phyloP scores from a whole-genome alignment of 176 grass and related monocot species.

The Typha latifolia region DNA sequence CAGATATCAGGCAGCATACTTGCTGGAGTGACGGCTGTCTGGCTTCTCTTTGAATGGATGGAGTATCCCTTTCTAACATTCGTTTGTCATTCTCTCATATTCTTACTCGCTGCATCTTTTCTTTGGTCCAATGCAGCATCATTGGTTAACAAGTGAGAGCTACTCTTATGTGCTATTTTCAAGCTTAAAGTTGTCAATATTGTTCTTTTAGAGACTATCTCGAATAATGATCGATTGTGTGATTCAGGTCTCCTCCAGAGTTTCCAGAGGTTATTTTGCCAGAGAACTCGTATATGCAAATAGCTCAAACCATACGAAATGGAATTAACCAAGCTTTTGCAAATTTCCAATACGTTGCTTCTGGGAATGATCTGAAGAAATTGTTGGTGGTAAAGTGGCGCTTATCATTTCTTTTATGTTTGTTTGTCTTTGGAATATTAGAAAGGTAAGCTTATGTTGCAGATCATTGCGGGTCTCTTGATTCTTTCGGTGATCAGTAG shows the following conservation, averaged over 20 bases:
- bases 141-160: conserved; percentile 46
- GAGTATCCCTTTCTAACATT: conserved; percentile 91
- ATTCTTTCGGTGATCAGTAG: too few relatives aligned
- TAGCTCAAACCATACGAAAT: conserved; percentile 38
- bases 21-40: conserved; percentile 47
- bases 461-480: too few relatives aligned
- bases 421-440: too few relatives aligned
- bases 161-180: too few relatives aligned
- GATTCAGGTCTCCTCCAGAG: conserved; percentile 34
- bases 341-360: conserved; percentile 79
- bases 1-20: conserved; percentile 81
- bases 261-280: conserved; percentile 62
- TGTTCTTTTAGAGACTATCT: background rate
- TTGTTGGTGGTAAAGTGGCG: conserved; percentile 50
- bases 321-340: conserved; percentile 62
- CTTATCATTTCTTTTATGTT: too few relatives aligned
- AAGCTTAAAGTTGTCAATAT: too few relatives aligned
- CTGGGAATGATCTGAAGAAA: conserved; percentile 63
- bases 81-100: conserved; percentile 43
- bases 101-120: conserved; percentile 66
- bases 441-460: too few relatives aligned
- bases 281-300: conserved; percentile 58
- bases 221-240: too few relatives aligned
- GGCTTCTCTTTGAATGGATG: conserved; percentile 91
- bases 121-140: conserved; percentile 58